Evolutionary conservation across 805 yeast genomes (phyloP).

Genomic region (Ogataea nakhonphanomensis): DNA sequence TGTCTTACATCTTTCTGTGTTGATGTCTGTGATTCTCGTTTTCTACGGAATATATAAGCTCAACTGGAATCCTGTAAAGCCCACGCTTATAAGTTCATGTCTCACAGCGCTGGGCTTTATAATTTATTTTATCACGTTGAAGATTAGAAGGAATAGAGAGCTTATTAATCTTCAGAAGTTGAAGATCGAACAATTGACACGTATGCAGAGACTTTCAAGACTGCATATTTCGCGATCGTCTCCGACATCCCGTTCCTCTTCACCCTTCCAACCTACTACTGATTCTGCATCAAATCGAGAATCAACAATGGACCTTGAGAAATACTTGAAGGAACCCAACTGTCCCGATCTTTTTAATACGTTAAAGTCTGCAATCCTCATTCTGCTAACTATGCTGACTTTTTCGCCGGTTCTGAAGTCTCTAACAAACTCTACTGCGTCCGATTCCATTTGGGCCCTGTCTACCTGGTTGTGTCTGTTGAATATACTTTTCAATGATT

Average conservation of each 20-base stretch:
- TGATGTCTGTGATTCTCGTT: conserved; percentile 61
- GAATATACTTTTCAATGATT: conserved; percentile 67
- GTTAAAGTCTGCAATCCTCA: conserved; percentile 64
- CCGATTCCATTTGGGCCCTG: conserved; percentile 94
- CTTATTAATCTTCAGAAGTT: conserved; percentile 28
- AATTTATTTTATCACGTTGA: conserved; percentile 29
- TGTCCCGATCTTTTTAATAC: conserved; percentile 32
- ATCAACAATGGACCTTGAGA: conserved; percentile 20
- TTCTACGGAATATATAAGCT: conserved; percentile 58
- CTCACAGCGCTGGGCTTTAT: conserved; percentile 37
- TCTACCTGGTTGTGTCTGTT: conserved; percentile 73
- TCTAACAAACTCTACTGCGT: conserved; percentile 80
- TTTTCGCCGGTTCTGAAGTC: conserved; percentile 89
- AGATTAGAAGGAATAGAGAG: conserved; percentile 29
- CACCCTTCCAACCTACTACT: conserved; percentile 18
- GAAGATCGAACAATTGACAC: conserved; percentile 27
- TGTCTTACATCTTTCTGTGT: conserved; percentile 60
- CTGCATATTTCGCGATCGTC: conserved; percentile 19
- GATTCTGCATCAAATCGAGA: conserved; percentile 1
- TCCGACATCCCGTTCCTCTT: conserved; percentile 24
- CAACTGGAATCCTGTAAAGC: conserved; percentile 47
- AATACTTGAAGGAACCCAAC: conserved; percentile 24
- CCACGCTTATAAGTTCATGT: conserved; percentile 35
- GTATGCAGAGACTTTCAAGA: conserved; percentile 16
- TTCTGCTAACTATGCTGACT: conserved; percentile 67